Conservation (phyloP, 2,329 filamentous ascomycete genomes). For the Venturia oleaginea region DNA sequence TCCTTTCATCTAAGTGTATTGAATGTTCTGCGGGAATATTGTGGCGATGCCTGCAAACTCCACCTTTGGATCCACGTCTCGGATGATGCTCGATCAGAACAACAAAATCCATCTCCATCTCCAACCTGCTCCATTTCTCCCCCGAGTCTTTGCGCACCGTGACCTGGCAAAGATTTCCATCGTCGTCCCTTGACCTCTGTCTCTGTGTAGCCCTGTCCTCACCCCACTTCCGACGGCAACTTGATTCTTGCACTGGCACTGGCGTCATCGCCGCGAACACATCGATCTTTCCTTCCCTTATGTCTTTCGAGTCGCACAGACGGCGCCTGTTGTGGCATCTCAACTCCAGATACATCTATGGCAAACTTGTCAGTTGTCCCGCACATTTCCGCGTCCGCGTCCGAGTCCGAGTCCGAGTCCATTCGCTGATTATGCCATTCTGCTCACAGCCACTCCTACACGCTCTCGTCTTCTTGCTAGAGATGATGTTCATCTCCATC, state of each 20-base stretch:
- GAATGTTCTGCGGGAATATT: background rate
- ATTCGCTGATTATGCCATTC: conserved; percentile 2
- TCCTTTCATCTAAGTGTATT: background rate
- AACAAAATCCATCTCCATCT: background rate
- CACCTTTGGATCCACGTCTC: background rate
- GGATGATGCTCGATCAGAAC: background rate
- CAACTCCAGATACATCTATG: conserved; percentile 66
- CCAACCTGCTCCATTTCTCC: background rate
- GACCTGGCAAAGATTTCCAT: background rate
- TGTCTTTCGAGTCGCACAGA: conserved; percentile 30
- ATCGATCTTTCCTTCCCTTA: conserved; percentile 16
- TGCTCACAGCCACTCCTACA: conserved; percentile 70
- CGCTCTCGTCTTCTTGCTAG: conserved; percentile 71
- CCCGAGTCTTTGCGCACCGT: background rate
- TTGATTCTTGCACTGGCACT: background rate
- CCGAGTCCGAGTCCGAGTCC: too few species aligned
- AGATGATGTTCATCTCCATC: conserved; percentile 78
- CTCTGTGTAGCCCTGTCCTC: background rate
- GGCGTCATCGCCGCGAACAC: background rate
- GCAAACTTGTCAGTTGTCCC: conserved; percentile 55
- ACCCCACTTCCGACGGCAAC: background rate
- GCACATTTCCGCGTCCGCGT: conserved; percentile 14
- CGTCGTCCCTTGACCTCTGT: background rate
- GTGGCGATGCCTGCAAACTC: background rate
- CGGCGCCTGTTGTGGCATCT: conserved; percentile 56